These are phyloP conservation scores for Fusarium sororula DNA, from an alignment of 2,329 filamentous ascomycete species.

Conservation along the genomic window DNA sequence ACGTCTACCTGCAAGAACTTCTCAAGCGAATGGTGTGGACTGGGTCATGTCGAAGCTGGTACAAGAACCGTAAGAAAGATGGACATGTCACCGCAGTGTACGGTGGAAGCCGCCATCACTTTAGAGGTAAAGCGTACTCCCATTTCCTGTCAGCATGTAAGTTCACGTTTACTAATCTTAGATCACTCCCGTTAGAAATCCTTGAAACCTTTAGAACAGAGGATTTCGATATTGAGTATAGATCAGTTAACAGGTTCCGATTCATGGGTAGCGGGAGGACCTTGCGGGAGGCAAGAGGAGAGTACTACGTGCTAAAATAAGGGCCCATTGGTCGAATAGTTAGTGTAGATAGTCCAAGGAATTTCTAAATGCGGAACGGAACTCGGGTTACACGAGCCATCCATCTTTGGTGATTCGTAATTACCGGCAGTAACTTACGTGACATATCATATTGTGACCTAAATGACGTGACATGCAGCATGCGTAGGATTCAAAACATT, in stretches of 20 bases:
- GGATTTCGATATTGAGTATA: neutral
- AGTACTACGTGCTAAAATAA: neutral
- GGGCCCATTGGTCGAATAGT: accelerated
- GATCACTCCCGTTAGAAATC: neutral
- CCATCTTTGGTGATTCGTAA: neutral
- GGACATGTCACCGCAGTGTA: neutral
- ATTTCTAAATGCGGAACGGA: too few species aligned
- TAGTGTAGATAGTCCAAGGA: neutral
- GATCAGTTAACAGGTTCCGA: neutral
- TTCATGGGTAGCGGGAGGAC: conserved; percentile 2
- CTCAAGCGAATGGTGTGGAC: conserved; percentile 12
- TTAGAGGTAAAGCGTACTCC: neutral
- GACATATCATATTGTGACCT: neutral
- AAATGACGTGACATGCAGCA: neutral
- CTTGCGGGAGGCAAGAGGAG: neutral
- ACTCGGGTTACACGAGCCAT: neutral
- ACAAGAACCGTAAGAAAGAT: neutral
- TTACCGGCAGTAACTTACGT: neutral
- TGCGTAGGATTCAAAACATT: too few species aligned
- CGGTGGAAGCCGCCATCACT: neutral
- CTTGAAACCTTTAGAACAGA: neutral
- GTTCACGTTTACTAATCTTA: neutral
- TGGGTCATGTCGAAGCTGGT: neutral
- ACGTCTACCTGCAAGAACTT: conserved; percentile 6
- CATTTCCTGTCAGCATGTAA: accelerated